Percentiles rank a stretch among this genome's conserved stretches.
phyloP scores from a whole-genome alignment of 169 alveolate genomes.

The Prorocentrum cordatum region DNA sequence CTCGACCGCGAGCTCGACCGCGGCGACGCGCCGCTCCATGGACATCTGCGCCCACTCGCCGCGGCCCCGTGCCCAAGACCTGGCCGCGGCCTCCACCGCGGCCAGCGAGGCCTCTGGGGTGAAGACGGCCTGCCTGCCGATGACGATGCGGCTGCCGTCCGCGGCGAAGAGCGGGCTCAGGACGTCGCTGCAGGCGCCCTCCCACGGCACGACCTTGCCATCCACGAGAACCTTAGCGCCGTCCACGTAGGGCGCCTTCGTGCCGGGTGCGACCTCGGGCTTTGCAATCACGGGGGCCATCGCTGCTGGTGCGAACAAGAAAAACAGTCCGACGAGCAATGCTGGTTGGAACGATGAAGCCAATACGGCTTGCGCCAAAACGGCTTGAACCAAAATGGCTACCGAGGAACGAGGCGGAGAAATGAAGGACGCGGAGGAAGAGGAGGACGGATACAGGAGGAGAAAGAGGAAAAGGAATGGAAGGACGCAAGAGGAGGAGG shows the following conservation, averaged over 20 bases:
- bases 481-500: no score
- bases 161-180: background rate
- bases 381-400: no score
- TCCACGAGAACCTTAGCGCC: background rate
- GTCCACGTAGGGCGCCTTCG: background rate
- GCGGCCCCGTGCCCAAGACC: background rate
- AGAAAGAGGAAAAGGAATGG: no score
- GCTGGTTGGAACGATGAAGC: no score
- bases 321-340: no score
- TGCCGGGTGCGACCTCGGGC: no score
- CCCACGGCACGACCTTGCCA: background rate
- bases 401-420: no score
- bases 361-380: no score
- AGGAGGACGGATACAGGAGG: no score
- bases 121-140: background rate
- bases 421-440: no score
- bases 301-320: no score
- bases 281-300: no score
- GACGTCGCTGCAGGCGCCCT: background rate
- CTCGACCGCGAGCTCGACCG: background rate
- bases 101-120: background rate
- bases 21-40: background rate
- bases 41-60: background rate
- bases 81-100: background rate
- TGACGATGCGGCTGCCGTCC: background rate